These are phyloP conservation scores for Fusarium siculi DNA, from an alignment of 2,329 filamentous ascomycete genomes.

Conservation along the genomic window DNA sequence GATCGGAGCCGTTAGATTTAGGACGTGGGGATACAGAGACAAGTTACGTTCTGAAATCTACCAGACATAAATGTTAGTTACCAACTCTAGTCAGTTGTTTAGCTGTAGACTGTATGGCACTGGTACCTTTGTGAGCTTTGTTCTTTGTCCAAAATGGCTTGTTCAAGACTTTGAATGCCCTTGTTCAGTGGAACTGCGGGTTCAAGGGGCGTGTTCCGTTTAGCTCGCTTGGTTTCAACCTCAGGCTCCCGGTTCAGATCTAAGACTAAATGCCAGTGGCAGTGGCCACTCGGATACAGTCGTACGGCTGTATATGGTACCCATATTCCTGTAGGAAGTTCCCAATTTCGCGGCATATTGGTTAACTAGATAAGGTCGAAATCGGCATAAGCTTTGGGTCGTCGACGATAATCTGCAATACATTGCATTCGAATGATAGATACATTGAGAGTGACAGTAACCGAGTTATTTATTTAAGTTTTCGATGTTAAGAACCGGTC, in stretches of 20 bases:
- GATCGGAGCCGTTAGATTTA: fast-evolving
- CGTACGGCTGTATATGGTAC: no score
- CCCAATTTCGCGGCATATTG: no score
- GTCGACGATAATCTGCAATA: fast-evolving
- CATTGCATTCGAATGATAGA: no score
- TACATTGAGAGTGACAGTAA: fast-evolving
- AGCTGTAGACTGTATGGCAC: fast-evolving
- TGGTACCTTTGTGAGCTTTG: fast-evolving
- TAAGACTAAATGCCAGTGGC: no score
- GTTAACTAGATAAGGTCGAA: fast-evolving
- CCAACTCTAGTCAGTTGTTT: no score
- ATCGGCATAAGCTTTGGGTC: fast-evolving
- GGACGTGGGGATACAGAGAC: neutral
- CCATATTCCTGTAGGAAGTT: no score
- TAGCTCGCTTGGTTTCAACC: fast-evolving
- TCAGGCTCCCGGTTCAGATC: no score
- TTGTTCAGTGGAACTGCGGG: neutral
- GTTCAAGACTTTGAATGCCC: no score
- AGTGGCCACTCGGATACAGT: fast-evolving
- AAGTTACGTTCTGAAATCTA: fast-evolving
- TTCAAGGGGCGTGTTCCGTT: fast-evolving
- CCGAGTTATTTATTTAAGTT: fast-evolving
- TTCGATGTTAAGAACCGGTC: fast-evolving
- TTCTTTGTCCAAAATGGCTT: neutral
- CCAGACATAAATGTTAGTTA: fast-evolving